phyloP scores from a whole-genome alignment of 441 rosid genomes.

The Erodium chrysanthum region DNA sequence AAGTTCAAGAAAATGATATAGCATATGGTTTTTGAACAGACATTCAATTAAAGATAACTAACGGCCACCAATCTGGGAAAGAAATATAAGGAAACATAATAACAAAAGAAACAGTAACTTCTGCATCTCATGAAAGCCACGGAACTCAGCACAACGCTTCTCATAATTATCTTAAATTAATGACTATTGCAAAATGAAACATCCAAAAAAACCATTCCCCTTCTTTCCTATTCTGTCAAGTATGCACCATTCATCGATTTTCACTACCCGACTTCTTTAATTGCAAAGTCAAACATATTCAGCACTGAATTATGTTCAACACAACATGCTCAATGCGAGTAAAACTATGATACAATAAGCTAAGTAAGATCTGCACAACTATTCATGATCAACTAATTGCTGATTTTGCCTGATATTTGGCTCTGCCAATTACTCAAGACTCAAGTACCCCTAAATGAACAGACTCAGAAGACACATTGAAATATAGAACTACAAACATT shows the following conservation, averaged over 20 bases:
- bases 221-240: neutral
- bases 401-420: neutral
- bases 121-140: neutral
- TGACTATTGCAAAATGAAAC: neutral
- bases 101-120: neutral
- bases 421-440: neutral
- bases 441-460: neutral
- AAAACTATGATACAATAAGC: too few species aligned
- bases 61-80: neutral
- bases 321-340: too few species aligned
- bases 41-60: neutral
- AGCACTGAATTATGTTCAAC: neutral
- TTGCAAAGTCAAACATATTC: neutral
- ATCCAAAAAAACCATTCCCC: neutral
- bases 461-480: neutral
- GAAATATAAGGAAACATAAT: neutral
- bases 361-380: neutral
- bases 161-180: neutral
- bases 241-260: neutral
- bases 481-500: neutral
- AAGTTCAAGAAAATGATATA: slow-evolving; percentile 7
- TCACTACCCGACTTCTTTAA: neutral
- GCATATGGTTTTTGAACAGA: neutral
- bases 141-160: neutral
- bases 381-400: neutral